Evolutionary conservation across 169 alveolate species (phyloP), one percentile per base, ranked within the genome.

Genomic region (Plasmodium cynomolgi): DNA sequence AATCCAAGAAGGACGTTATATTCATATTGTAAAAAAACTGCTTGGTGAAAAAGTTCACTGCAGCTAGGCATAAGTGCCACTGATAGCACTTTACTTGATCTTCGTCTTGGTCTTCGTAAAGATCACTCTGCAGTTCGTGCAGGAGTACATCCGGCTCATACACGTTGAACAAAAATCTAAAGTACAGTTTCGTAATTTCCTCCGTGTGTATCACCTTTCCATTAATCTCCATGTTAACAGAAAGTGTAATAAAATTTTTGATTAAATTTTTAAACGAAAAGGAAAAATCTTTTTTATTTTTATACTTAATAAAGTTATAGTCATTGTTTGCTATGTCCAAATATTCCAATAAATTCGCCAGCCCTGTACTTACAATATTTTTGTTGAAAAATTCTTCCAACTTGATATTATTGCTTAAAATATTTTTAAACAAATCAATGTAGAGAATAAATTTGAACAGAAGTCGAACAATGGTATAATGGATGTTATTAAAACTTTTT

Each of bases 21-120:
- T 88, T 79, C 31, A 33, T 88, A 31, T 88, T 88, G 73, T 88
- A 88, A 39, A 88, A 88, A 68, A 88, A 88, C 50, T 88, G 94
- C 73, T 88, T 71, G 54, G 94, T 80, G 73, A 88, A 80, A 62
- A 88, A 80, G 73, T 88, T 58, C 41, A 88, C 34, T 17, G 56
- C 37, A 17, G 73, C 2, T 23, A 88, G 73, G 44, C 29, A 80
- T 47, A 88, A 17, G 72, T 68, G 71, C 31, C 71, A 88, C 72
- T 58, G 44, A 31, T 88, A 68, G 73, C 33, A 88, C 20, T 86
- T 34, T 17, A 39, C 20, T 13, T 34, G 29, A 1, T 20, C 72
- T 50, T 50, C 26, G 4, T 20, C 33, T 54, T 34, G 33, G 5
- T n/a, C 73, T 17, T 68, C 82, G 26, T 84, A 11, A 31, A 31